Evolutionary conservation across 2,329 filamentous ascomycete genomes (phyloP).

Genomic region (Trichoderma asperellum): DNA sequence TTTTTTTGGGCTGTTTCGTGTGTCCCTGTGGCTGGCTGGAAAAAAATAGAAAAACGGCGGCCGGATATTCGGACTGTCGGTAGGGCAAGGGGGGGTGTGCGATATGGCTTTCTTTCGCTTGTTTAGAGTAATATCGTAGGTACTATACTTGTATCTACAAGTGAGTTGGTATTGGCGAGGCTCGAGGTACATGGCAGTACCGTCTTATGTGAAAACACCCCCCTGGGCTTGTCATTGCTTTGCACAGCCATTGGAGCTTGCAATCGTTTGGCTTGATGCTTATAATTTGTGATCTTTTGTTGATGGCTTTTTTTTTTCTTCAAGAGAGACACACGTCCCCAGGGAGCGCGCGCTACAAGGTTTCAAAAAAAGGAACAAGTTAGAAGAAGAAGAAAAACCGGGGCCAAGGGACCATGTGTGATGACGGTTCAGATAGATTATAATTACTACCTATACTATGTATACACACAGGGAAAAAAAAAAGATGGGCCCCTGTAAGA

Average conservation of each 20-base stretch:
- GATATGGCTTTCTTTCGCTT: neutral
- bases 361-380: neutral
- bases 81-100: neutral
- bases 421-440: neutral
- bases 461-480: neutral
- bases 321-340: neutral
- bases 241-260: neutral
- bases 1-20: neutral
- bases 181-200: neutral
- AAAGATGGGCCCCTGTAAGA: conserved; percentile 8
- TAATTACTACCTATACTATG: too few relatives aligned
- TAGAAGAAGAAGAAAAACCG: neutral
- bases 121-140: neutral
- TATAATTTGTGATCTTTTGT: neutral
- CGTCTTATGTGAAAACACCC: neutral
- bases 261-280: neutral
- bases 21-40: conserved; percentile 8
- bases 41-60: neutral
- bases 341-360: neutral
- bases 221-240: neutral
- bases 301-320: neutral
- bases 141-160: too few relatives aligned
- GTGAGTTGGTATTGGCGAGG: neutral
- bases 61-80: conserved; percentile 23
- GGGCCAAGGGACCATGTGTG: neutral